These are phyloP conservation scores for Auriculariales sp. DNA, from an alignment of 768 basidiomycete genomes.

Conservation along the genomic window DNA sequence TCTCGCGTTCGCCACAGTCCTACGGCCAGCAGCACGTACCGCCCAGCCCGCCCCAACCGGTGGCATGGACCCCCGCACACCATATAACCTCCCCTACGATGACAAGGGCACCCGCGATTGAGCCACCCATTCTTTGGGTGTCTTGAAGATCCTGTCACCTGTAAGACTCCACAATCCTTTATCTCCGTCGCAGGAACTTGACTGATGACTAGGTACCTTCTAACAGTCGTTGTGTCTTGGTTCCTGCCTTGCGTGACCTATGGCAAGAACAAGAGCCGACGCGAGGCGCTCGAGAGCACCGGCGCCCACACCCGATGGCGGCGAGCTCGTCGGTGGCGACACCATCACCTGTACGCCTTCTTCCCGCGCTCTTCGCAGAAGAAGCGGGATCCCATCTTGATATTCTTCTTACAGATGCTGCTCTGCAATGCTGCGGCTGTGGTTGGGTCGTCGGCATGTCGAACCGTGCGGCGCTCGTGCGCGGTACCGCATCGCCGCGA, in stretches of 20 bases:
- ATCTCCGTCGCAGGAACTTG: neutral
- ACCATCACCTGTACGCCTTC: slow-evolving; percentile 13
- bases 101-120: slow-evolving; percentile 19
- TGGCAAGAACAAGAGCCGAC: slow-evolving; percentile 24
- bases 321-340: slow-evolving; percentile 19
- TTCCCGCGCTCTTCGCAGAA: slow-evolving; percentile 12
- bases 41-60: too few species aligned
- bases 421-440: slow-evolving; percentile 11
- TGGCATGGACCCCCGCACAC: too few species aligned
- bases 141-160: slow-evolving; percentile 12
- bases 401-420: neutral
- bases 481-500: slow-evolving; percentile 35
- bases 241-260: slow-evolving; percentile 30
- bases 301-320: slow-evolving; percentile 22
- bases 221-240: slow-evolving; percentile 22
- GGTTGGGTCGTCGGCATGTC: slow-evolving; percentile 27
- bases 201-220: neutral
- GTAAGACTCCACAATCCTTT: slow-evolving; percentile 8
- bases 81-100: slow-evolving; percentile 13
- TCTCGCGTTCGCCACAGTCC: too few species aligned
- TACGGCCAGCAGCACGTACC: too few species aligned
- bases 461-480: slow-evolving; percentile 24
- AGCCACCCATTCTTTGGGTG: slow-evolving; percentile 14
- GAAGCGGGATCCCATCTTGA: slow-evolving; percentile 4
- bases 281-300: slow-evolving; percentile 21